Conservation (phyloP, 2,329 filamentous ascomycete species). For the Orbilia oligospora region DNA sequence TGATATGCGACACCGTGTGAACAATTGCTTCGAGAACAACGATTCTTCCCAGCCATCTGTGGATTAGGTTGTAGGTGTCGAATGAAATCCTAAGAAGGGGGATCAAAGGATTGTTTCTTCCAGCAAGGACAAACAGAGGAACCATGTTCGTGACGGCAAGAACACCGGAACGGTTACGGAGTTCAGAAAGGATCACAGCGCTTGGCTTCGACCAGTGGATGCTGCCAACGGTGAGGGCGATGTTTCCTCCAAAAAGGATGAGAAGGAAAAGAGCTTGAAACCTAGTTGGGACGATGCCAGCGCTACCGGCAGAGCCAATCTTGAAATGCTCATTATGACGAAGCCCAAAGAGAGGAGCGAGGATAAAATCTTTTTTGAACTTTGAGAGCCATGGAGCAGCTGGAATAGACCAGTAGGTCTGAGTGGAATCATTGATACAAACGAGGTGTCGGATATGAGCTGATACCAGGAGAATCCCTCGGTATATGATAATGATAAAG, state of each 20-base stretch:
- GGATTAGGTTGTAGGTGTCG: constrained; percentile 85
- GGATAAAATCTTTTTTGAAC: constrained; percentile 77
- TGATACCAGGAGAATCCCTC: constrained; percentile 30
- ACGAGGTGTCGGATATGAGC: constrained; percentile 54
- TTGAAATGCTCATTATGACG: constrained; percentile 83
- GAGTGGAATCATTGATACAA: constrained; percentile 54
- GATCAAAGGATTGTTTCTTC: constrained; percentile 84
- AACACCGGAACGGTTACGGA: constrained; percentile 79
- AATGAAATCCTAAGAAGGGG: constrained; percentile 80
- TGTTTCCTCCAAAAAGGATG: constrained; percentile 79
- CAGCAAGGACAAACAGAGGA: constrained; percentile 80
- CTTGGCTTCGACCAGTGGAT: constrained; percentile 74
- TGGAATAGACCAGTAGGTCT: constrained; percentile 51
- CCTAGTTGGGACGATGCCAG: constrained; percentile 84
- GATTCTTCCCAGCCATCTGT: constrained; percentile 84
- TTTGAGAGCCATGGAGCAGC: constrained; percentile 43
- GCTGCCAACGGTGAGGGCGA: constrained; percentile 80
- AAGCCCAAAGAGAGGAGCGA: constrained; percentile 80
- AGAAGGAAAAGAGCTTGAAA: constrained; percentile 80
- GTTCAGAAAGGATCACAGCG: constrained; percentile 69
- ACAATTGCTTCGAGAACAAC: constrained; percentile 78
- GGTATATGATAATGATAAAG: constrained; percentile 39
- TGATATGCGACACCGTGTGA: constrained; percentile 76
- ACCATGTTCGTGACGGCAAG: constrained; percentile 83
- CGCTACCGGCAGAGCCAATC: constrained; percentile 77